phyloP scores from a whole-genome alignment of 768 basidiomycete species.

The Astraeus odoratus region DNA sequence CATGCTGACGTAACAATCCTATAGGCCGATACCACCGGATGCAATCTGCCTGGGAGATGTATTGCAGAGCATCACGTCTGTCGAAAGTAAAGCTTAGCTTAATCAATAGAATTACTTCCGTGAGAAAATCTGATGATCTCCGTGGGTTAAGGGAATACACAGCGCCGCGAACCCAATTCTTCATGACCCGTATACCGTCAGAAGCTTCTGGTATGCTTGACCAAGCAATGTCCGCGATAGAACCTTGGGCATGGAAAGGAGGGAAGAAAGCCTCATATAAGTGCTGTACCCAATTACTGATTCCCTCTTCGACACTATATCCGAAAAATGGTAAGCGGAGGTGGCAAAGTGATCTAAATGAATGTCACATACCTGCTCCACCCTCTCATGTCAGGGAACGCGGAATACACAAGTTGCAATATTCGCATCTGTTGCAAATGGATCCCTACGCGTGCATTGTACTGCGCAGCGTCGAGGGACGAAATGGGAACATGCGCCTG shows the following conservation, averaged over 20 bases:
- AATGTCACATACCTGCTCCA: conserved; percentile 2
- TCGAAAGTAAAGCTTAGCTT: conserved; percentile 36
- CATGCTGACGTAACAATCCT: conserved; percentile 7
- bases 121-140: conserved; percentile 29
- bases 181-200: conserved; percentile 30
- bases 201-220: conserved; percentile 33
- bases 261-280: conserved; percentile 49
- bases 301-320: neutral
- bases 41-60: conserved; percentile 31
- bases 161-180: conserved; percentile 39
- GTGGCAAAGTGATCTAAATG: neutral
- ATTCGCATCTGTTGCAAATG: conserved; percentile 47
- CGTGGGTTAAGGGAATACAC: conserved; percentile 26
- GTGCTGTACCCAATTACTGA: conserved; percentile 33
- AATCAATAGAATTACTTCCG: conserved; percentile 31
- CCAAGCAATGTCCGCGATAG: conserved; percentile 28
- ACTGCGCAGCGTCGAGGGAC: conserved; percentile 25
- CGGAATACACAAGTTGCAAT: conserved; percentile 27
- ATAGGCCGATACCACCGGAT: conserved; percentile 12
- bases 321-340: neutral
- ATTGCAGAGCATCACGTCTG: conserved; percentile 22
- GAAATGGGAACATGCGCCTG: conserved; percentile 29
- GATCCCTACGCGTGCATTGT: conserved; percentile 35
- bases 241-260: conserved; percentile 38
- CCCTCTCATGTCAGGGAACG: conserved; percentile 2